Conservation (phyloP, 2,329 filamentous ascomycete genomes). For the Bipolaris oryzae region DNA sequence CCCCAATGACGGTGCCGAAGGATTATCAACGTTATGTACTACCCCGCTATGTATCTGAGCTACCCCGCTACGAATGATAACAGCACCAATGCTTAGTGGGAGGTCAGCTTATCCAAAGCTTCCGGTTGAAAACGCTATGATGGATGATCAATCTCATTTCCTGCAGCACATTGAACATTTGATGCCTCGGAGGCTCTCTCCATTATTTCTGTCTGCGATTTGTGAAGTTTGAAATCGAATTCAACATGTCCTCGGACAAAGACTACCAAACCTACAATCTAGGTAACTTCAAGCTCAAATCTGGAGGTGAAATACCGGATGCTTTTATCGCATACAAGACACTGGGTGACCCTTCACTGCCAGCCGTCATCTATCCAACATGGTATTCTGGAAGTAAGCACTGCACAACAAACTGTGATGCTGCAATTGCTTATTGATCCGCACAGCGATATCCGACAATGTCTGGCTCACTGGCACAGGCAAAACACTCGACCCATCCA, state of each 20-base stretch:
- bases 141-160: neutral
- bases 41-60: slow-evolving; percentile 26
- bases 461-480: slow-evolving; percentile 73
- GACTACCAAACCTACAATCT: slow-evolving; percentile 63
- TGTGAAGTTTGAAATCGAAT: neutral
- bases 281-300: slow-evolving; percentile 71
- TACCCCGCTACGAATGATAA: slow-evolving; percentile 32
- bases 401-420: neutral
- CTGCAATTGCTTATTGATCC: neutral
- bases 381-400: slow-evolving; percentile 71
- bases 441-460: slow-evolving; percentile 67
- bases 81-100: slow-evolving; percentile 5
- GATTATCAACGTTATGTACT: slow-evolving; percentile 23
- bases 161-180: neutral
- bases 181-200: neutral
- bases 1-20: neutral
- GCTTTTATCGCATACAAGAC: slow-evolving; percentile 80
- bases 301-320: slow-evolving; percentile 64
- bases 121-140: neutral
- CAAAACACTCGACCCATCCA: slow-evolving; percentile 67
- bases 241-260: slow-evolving; percentile 23
- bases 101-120: neutral
- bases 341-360: slow-evolving; percentile 66
- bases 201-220: neutral
- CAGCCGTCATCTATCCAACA: slow-evolving; percentile 75